Evolutionary conservation across 805 yeast genomes (phyloP), one percentile per base, ranked within the genome.

Genomic region (Cyberlindnera subsufficiens): DNA sequence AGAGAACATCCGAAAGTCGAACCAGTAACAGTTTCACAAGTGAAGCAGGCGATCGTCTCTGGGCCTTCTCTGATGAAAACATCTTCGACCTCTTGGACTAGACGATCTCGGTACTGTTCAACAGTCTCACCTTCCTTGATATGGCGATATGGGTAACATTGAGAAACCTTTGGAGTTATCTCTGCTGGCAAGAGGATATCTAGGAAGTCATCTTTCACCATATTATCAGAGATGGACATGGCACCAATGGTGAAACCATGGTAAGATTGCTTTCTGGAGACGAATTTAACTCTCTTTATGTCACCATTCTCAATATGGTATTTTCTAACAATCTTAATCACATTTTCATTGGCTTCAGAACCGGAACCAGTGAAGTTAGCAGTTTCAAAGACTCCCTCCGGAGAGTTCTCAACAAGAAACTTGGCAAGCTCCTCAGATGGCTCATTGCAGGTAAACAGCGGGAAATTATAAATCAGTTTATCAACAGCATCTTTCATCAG

Each of bases 311-410:
- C 75, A 33, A 65, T 57, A 44, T 61, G 69, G 49, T 66, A 72
- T 55, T 72, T 75, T 54, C 66, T 66, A 25, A 76, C 75, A 48
- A 80, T 73, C 62, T 78, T 79, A 52, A 79, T 51, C 5, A 82
- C 82, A 22, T 79, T 80, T 56, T 79, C 86, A 54, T 77, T 79
- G 18, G 84, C 77, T 60, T 79, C 86, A 15, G 84, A 68, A 10
- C 87, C 88, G 4, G 82, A 74, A 44, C 80, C 78, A 39, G 77
- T 70, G 58, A 67, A 69, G 29, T 67, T 57, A 6, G 72, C 75
- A 39, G 67, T 56, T 36, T 61, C 65, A 52, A 71, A 71, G 7
- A 71, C 66, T 13, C 67, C 70, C 15, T 52, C 49, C 38, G 74
- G 73, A n/a, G 74, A 69, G 43, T 64, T 59, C 9, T 65, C 68